Base-by-base conservation (phyloP, 208 protist species). In the Crithidia bombi region DNA sequence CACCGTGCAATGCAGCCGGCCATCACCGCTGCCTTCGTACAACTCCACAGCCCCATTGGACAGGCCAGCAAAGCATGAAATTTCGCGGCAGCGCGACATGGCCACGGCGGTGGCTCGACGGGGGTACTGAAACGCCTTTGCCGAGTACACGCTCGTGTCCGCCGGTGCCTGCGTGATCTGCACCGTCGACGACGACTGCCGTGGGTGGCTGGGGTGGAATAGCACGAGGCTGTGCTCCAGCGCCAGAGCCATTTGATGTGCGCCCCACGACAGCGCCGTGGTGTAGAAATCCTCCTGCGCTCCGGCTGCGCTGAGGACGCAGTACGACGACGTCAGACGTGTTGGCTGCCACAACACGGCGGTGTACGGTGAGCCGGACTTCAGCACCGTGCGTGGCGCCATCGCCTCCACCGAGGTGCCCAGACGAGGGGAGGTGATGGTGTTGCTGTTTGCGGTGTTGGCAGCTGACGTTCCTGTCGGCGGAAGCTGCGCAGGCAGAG, bases 211-310 rank as follows among this genome's bases (percentile, higher is more conserved):
- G 1, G 82, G 86, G 55, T 84, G 79, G 56, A 95, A 91, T 11
- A 95, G 51, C 23, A 95, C 79, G 36, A 95, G 67, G 55, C 91
- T 76, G 28, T 89, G 68, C 44, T 71, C 73, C 39, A 95, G 71
- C 11, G 82, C 82, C 21, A 95, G 73, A 0, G 79, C 90, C 39
- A 93, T 73, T 65, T 78, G 79, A 19, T 84, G 67, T 15, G 69
- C 67, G 9, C 90, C 90, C 87, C 87, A 95, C 11, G 90, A 92
- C 6, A 95, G 61, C 23, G 75, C 79, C 21, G 73, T 82, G 12
- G 87, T 89, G 75, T 95, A 95, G 65, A 83, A 95, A 65, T 95
- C 90, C 61, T 92, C 85, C 44, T 81, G 73, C 63, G 91, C 56
- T 11, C 83, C 85, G 33, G 76, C 77, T 15, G 87, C 87, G 69